Evolutionary conservation across 352 stramenopile genomes (phyloP).

Genomic region (Pythium periplocum): DNA sequence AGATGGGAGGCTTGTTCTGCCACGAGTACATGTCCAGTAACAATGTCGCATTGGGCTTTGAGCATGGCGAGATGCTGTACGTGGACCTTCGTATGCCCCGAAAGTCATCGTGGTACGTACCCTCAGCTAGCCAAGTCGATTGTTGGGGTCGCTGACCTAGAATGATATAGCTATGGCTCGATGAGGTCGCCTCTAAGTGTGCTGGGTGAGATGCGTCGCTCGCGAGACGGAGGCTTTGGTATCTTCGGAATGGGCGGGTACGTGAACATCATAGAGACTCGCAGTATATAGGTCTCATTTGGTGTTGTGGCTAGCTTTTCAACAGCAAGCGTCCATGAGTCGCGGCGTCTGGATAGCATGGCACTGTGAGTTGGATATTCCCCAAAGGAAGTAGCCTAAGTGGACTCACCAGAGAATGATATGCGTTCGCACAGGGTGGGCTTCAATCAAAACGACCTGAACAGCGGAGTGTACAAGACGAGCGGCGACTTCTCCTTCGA

Average conservation of each 20-base stretch:
- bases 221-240: slow-evolving; percentile 33
- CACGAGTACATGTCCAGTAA: slow-evolving; percentile 60
- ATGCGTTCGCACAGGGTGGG: no score
- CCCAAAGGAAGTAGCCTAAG: no score
- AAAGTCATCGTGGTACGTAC: slow-evolving; percentile 36
- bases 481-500: slow-evolving; percentile 68
- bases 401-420: no score
- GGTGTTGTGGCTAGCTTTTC: slow-evolving; percentile 10
- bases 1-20: slow-evolving; percentile 55
- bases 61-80: slow-evolving; percentile 51
- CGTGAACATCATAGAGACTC: slow-evolving; percentile 1
- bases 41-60: slow-evolving; percentile 61
- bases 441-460: neutral
- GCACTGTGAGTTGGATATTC: slow-evolving; percentile 1
- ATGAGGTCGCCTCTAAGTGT: slow-evolving; percentile 39
- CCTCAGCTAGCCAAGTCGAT: neutral
- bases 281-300: no score
- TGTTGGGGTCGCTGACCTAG: slow-evolving; percentile 2
- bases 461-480: slow-evolving; percentile 45
- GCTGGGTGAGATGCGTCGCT: slow-evolving; percentile 56
- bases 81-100: slow-evolving; percentile 61
- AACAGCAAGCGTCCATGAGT: slow-evolving; percentile 4
- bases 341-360: slow-evolving; percentile 4
- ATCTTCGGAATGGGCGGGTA: slow-evolving; percentile 69
- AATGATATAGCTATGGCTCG: slow-evolving; percentile 33